phyloP scores from a whole-genome alignment of 1,284 basidiomycete genomes.

The Irpex lacteus region DNA sequence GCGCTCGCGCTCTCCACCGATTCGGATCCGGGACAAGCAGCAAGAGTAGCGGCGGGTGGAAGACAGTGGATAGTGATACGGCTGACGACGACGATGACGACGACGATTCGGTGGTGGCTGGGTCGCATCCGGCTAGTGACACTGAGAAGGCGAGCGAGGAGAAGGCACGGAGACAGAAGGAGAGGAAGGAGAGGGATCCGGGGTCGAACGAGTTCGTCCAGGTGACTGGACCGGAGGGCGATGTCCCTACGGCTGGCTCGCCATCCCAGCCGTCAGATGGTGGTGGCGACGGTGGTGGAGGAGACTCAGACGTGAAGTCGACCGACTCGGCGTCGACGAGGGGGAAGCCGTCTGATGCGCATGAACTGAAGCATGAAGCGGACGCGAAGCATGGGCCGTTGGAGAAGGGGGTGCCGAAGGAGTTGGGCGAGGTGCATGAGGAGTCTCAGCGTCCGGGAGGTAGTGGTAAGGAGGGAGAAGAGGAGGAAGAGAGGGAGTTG shows the following conservation, averaged over 20 bases:
- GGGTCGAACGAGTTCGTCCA: conserved; percentile 28
- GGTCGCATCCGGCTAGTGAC: background rate
- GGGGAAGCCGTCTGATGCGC: conserved; percentile 9
- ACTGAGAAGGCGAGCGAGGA: background rate
- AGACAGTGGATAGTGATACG: conserved; percentile 19
- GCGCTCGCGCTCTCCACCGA: conserved; percentile 52
- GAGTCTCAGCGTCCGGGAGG: conserved; percentile 11
- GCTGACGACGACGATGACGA: conserved; percentile 29
- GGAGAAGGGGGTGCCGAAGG: conserved; percentile 20
- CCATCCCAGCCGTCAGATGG: background rate
- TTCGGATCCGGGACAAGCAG: conserved; percentile 23
- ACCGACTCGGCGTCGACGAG: background rate
- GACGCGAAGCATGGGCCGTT: conserved; percentile 21
- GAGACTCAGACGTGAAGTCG: conserved; percentile 5
- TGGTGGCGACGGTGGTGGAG: background rate
- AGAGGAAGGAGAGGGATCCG: conserved; percentile 12
- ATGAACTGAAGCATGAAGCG: conserved; percentile 22
- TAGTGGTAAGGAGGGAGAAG: conserved; percentile 16
- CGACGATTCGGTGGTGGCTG: background rate
- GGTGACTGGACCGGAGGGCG: conserved; percentile 25
- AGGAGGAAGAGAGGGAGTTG: conserved; percentile 21
- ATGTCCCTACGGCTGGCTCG: conserved; percentile 14
- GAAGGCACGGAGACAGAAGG: background rate
- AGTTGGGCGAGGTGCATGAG: conserved; percentile 13
- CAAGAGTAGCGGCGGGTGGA: conserved; percentile 27